Evolutionary conservation across 805 yeast genomes (phyloP).

Genomic region (Suhomyces pyralidae): DNA sequence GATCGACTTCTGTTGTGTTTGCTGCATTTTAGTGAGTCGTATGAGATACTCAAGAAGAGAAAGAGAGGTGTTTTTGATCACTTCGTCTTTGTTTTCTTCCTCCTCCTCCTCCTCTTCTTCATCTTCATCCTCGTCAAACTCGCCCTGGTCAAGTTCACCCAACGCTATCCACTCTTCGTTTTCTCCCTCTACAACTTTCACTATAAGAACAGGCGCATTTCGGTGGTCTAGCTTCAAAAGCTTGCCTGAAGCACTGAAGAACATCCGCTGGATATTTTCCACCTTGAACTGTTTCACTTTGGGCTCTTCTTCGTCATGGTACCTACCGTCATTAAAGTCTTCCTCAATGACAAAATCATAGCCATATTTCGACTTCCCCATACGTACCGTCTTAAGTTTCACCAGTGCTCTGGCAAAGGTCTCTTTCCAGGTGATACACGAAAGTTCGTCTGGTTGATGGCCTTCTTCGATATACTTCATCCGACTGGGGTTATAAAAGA

Average conservation of each 20-base stretch:
- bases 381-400: too few species aligned
- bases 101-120: slow-evolving; percentile 7
- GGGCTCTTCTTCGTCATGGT: slow-evolving; percentile 54
- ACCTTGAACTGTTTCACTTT: slow-evolving; percentile 34
- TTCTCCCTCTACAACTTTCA: slow-evolving; percentile 39
- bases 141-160: slow-evolving; percentile 15
- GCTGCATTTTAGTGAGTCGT: slow-evolving; percentile 58
- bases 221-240: slow-evolving; percentile 60
- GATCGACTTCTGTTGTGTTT: slow-evolving; percentile 53
- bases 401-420: slow-evolving; percentile 57
- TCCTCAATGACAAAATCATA: slow-evolving; percentile 53
- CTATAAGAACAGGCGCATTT: slow-evolving; percentile 61
- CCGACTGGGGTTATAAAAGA: slow-evolving; percentile 57
- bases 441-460: slow-evolving; percentile 15
- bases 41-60: slow-evolving; percentile 63
- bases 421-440: slow-evolving; percentile 69
- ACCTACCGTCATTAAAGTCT: slow-evolving; percentile 65
- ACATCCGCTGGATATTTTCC: slow-evolving; percentile 46
- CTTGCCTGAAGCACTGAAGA: slow-evolving; percentile 69
- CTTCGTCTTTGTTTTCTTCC: background rate
- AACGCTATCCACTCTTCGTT: slow-evolving; percentile 21
- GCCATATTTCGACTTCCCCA: slow-evolving; percentile 34
- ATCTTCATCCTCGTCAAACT: slow-evolving; percentile 12
- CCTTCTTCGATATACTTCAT: slow-evolving; percentile 26
- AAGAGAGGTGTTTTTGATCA: slow-evolving; percentile 31